Evolutionary conservation across 305 asterid genomes (phyloP).

Genomic region (Plantago rigida): DNA sequence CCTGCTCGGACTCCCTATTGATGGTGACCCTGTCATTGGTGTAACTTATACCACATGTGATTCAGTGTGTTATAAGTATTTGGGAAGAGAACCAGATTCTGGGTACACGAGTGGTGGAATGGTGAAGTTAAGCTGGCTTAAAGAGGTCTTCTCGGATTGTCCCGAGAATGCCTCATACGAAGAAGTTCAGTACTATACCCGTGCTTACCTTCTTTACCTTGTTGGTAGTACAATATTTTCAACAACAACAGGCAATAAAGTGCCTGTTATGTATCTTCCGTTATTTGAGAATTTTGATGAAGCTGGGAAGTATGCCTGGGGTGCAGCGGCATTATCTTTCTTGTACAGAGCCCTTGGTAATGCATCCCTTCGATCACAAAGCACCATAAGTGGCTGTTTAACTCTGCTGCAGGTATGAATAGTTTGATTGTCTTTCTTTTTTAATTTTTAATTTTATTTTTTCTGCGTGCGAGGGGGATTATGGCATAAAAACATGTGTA

Average conservation of each 20-base stretch:
- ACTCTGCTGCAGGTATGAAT: slow-evolving; percentile 64
- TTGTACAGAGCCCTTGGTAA: slow-evolving; percentile 87
- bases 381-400: slow-evolving; percentile 88
- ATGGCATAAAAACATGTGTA: no score
- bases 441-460: no score
- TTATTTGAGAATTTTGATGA: slow-evolving; percentile 73
- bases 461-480: neutral
- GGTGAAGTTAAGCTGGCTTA: slow-evolving; percentile 96
- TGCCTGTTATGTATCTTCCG: slow-evolving; percentile 92
- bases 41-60: slow-evolving; percentile 62
- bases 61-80: slow-evolving; percentile 39
- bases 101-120: slow-evolving; percentile 59
- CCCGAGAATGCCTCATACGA: slow-evolving; percentile 54
- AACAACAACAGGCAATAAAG: slow-evolving; percentile 91
- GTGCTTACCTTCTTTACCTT: slow-evolving; percentile 88
- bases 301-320: slow-evolving; percentile 94
- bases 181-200: slow-evolving; percentile 58
- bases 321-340: slow-evolving; percentile 81
- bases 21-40: slow-evolving; percentile 86
- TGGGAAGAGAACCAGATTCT: slow-evolving; percentile 44
- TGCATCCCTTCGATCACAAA: slow-evolving; percentile 84
- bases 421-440: neutral
- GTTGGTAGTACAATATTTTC: slow-evolving; percentile 88
- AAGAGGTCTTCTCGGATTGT: slow-evolving; percentile 70
- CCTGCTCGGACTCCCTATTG: slow-evolving; percentile 76